Percentiles rank a stretch among this genome's conserved stretches.
Conservation (phyloP, 1,139 yeast genomes). For the Suhomyces chickasaworum region DNA sequence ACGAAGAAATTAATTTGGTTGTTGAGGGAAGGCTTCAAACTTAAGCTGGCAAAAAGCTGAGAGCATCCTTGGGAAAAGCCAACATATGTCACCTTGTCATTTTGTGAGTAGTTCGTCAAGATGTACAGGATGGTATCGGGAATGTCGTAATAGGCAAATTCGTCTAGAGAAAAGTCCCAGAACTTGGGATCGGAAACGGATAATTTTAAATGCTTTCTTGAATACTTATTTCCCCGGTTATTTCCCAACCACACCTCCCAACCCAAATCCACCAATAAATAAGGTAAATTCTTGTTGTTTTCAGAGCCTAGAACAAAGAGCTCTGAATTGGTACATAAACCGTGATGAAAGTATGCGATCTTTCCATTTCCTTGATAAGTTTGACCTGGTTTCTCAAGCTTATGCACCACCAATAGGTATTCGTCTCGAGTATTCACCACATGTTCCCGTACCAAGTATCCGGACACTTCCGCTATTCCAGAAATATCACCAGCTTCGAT, state of each 20-base stretch:
- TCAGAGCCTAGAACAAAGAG: constrained; percentile 43
- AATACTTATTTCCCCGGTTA: constrained; percentile 40
- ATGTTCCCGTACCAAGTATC: constrained; percentile 71
- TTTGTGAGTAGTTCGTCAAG: constrained; percentile 11
- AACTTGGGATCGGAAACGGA: constrained; percentile 52
- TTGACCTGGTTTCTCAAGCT: constrained; percentile 22
- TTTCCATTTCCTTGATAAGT: constrained; percentile 15
- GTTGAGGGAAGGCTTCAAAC: constrained; percentile 43
- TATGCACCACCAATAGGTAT: constrained; percentile 44
- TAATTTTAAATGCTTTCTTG: constrained; percentile 39
- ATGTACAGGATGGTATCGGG: constrained; percentile 75
- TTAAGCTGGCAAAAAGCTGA: constrained; percentile 45
- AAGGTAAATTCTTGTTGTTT: constrained; percentile 35
- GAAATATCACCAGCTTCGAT: constrained; percentile 53
- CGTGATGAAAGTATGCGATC: constrained; percentile 51
- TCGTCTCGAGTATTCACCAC: constrained; percentile 56
- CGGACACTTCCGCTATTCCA: constrained; percentile 64
- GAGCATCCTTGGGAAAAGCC: constrained; percentile 54
- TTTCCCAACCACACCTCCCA: constrained; percentile 44
- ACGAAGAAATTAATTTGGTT: constrained; percentile 36
- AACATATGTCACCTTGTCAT: constrained; percentile 32
- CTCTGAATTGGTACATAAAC: constrained; percentile 49
- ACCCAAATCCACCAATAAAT: constrained; percentile 32
- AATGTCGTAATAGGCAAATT: constrained; percentile 80
- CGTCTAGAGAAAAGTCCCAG: constrained; percentile 88